Evolutionary conservation across 306 rosid species (phyloP).

Genomic region (Malus orientalis): DNA sequence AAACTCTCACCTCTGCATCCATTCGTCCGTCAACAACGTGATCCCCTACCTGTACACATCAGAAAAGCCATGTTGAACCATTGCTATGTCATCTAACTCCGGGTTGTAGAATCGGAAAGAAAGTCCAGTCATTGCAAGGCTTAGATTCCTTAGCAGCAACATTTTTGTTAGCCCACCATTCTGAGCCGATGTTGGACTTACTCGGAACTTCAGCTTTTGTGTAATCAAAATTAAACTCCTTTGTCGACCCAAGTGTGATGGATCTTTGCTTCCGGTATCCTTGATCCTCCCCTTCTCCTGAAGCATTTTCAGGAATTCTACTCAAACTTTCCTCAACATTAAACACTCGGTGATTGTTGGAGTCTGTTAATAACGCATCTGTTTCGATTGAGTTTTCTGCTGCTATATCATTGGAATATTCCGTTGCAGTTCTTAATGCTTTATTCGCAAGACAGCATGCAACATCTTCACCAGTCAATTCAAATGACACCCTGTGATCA

Average conservation of each 20-base stretch:
- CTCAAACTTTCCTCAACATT: slow-evolving; percentile 30
- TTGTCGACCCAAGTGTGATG: slow-evolving; percentile 49
- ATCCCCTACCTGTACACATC: slow-evolving; percentile 33
- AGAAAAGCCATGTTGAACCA: slow-evolving; percentile 22
- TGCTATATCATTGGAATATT: slow-evolving; percentile 43
- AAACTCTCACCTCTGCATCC: slow-evolving; percentile 25
- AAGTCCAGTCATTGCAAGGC: slow-evolving; percentile 60
- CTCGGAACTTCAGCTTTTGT: slow-evolving; percentile 51
- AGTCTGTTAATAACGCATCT: slow-evolving; percentile 30
- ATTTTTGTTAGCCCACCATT: slow-evolving; percentile 77
- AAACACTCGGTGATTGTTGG: slow-evolving; percentile 19
- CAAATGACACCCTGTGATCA: slow-evolving; percentile 89
- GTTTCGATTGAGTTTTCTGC: slow-evolving; percentile 32
- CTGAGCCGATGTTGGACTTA: slow-evolving; percentile 45
- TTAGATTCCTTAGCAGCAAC: slow-evolving; percentile 48
- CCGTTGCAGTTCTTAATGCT: slow-evolving; percentile 41
- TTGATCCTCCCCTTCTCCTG: slow-evolving; percentile 42
- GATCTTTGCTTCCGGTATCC: slow-evolving; percentile 60
- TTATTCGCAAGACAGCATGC: slow-evolving; percentile 84
- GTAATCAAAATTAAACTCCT: slow-evolving; percentile 85
- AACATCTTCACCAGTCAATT: slow-evolving; percentile 89
- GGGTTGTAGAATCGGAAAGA: slow-evolving; percentile 75
- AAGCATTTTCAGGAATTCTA: slow-evolving; percentile 26
- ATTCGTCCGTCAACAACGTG: slow-evolving; percentile 16
- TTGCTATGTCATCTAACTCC: slow-evolving; percentile 43